These are phyloP conservation scores for Jasminum sambac DNA, from an alignment of 257 asterid species.

Conservation along the genomic window DNA sequence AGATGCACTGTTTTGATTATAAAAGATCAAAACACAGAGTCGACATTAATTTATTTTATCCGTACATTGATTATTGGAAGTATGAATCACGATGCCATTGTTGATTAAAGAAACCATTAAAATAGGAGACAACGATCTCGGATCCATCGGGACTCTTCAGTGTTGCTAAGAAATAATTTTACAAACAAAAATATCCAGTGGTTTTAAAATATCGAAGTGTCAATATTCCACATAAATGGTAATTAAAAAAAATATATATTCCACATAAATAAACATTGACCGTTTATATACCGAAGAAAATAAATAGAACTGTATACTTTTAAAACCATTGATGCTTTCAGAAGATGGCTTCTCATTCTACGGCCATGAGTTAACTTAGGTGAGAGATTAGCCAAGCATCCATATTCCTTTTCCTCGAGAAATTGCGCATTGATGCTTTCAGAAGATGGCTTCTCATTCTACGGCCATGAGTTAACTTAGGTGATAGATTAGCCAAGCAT, in stretches of 20 bases:
- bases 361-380: no score
- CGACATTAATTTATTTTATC: not conserved
- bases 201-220: no score
- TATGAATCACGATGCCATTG: not conserved
- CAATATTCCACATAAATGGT: no score
- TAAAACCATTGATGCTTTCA: no score
- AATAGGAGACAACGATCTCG: not conserved
- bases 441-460: not conserved
- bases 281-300: no score
- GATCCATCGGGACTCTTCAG: not conserved
- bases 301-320: no score
- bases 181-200: no score
- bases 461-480: no score
- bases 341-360: not conserved
- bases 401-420: no score
- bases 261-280: no score
- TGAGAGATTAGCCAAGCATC: not conserved
- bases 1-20: not conserved
- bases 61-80: not conserved
- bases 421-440: no score
- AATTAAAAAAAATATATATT: no score
- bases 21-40: not conserved
- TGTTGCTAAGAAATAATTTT: not conserved
- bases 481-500: not conserved
- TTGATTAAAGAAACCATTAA: not conserved